phyloP scores from a whole-genome alignment of 2,329 filamentous ascomycete genomes.

The Apiospora phragmitis region DNA sequence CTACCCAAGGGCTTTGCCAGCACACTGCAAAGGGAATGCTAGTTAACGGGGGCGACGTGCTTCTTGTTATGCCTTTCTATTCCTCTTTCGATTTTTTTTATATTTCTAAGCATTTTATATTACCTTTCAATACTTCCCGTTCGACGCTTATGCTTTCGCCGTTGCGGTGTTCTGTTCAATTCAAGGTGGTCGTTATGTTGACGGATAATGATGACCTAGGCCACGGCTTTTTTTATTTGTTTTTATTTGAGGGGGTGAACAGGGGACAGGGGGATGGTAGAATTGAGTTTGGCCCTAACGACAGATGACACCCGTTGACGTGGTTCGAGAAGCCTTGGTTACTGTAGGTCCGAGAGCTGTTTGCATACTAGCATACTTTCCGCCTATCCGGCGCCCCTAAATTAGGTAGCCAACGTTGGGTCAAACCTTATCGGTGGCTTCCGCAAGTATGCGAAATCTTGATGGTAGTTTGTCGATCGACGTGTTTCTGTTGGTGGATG shows the following conservation, averaged over 20 bases:
- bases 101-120: no score
- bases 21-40: no score
- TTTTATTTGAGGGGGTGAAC: neutral
- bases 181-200: neutral
- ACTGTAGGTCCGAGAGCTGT: neutral
- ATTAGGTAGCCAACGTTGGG: neutral
- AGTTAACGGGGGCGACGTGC: no score
- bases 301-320: neutral
- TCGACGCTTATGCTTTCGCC: no score
- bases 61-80: no score
- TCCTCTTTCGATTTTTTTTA: no score
- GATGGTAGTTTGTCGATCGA: neutral
- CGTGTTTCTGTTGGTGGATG: neutral
- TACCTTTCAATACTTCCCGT: no score
- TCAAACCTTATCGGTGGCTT: neutral
- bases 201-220: neutral
- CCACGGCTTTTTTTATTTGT: no score
- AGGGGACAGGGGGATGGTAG: neutral
- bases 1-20: no score
- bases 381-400: neutral
- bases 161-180: no score
- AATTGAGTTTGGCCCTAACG: neutral
- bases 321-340: neutral
- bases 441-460: neutral
- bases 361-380: neutral